phyloP scores from a whole-genome alignment of 352 stramenopile species.

The Blastocystis sp. region DNA sequence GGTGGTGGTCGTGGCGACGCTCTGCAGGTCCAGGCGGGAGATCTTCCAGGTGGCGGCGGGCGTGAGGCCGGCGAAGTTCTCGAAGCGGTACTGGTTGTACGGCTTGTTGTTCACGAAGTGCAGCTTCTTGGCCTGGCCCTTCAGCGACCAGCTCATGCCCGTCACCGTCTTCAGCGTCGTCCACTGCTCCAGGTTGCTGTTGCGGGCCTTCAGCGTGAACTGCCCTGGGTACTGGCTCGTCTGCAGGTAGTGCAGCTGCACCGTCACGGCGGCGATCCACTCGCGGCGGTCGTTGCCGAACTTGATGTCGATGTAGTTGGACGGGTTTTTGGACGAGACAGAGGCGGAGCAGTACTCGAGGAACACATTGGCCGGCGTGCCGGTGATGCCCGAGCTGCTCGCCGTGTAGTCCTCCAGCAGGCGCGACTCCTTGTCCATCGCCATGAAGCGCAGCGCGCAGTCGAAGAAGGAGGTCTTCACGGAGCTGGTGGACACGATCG shows the following conservation, averaged over 20 bases:
- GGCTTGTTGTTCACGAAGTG: slow-evolving; percentile 13
- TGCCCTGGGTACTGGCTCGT: background rate
- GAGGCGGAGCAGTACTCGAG: background rate
- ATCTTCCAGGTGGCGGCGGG: background rate
- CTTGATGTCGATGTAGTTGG: background rate
- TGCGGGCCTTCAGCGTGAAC: slow-evolving; percentile 9
- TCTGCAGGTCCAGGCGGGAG: background rate
- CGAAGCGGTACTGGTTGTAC: slow-evolving; percentile 52
- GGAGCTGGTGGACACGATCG: background rate
- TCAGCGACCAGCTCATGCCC: background rate
- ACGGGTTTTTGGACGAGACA: background rate
- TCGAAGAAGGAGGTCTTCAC: background rate
- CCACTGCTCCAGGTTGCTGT: slow-evolving; percentile 24
- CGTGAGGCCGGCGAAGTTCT: background rate
- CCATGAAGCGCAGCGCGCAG: background rate
- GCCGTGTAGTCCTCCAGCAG: background rate
- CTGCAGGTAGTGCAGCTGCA: slow-evolving; percentile 38
- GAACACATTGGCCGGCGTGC: background rate
- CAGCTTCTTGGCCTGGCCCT: background rate
- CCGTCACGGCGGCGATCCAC: slow-evolving; percentile 5
- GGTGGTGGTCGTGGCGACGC: background rate
- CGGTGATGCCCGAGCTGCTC: background rate
- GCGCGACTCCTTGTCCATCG: background rate
- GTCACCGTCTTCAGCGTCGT: background rate
- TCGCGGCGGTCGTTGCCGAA: slow-evolving; percentile 13